A percentile compares a stretch with the other conserved stretches of the same genome.
Conservation (phyloP, 2,329 filamentous ascomycete species). For the Exophiala phaeomuriformis region DNA sequence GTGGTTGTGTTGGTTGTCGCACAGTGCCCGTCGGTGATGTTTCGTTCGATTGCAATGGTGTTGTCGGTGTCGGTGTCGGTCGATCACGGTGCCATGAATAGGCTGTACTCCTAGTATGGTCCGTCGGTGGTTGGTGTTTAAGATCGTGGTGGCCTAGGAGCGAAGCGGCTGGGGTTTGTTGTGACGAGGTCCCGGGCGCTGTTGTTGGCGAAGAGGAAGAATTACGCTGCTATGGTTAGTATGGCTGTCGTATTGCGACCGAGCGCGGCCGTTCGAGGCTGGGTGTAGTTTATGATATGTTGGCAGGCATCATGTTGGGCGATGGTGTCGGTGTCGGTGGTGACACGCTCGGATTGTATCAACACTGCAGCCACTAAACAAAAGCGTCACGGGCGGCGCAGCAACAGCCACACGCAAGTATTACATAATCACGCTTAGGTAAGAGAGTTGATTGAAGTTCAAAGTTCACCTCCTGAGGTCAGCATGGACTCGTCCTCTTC, state of each 20-base stretch:
- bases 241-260: constrained; percentile 1
- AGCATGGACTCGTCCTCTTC: no score
- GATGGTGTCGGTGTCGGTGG: not conserved
- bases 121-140: not conserved
- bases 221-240: constrained; percentile 17
- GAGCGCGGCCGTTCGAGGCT: not conserved
- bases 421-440: no score
- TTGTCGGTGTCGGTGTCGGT: not conserved
- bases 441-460: no score
- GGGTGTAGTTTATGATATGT: not conserved
- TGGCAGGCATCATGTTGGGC: not conserved
- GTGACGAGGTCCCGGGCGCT: not conserved
- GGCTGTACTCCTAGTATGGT: no score
- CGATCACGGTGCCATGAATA: no score
- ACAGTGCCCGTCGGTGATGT: not conserved
- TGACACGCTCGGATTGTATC: not conserved
- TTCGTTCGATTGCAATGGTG: not conserved
- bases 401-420: not conserved
- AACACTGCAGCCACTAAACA: not conserved
- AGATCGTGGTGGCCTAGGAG: not conserved
- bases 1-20: not conserved
- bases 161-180: not conserved
- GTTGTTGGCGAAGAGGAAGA: not conserved
- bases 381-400: not conserved
- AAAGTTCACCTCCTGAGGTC: no score